These are phyloP conservation scores for Royoungia palumana DNA, from an alignment of 768 basidiomycete genomes.

Conservation along the genomic window DNA sequence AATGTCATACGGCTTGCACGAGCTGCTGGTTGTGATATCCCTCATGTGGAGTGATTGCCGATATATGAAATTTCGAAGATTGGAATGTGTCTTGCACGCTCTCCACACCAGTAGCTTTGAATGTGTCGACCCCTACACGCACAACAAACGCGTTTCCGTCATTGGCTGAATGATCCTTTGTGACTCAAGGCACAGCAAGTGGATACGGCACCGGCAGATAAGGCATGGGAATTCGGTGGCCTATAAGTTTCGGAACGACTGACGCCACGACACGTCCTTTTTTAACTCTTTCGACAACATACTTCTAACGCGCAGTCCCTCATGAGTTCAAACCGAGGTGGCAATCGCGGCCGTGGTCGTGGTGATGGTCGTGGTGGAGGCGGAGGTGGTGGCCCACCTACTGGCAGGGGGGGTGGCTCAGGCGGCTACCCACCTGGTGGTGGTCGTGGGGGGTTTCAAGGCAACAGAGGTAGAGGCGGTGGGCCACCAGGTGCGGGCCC, in stretches of 20 bases:
- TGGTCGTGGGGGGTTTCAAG: slow-evolving; percentile 11
- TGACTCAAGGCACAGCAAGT: too few relatives aligned
- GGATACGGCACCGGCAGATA: not conserved
- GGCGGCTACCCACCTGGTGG: not conserved
- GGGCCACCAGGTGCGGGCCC: slow-evolving; percentile 26
- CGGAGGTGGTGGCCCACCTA: slow-evolving; percentile 2
- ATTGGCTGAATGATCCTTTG: too few relatives aligned
- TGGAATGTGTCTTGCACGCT: too few relatives aligned
- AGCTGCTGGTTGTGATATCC: slow-evolving; percentile 54
- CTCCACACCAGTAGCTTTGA: too few relatives aligned
- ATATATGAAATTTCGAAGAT: not conserved
- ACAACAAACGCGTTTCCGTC: too few relatives aligned
- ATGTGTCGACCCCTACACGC: too few relatives aligned
- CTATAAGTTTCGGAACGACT: slow-evolving; percentile 6
- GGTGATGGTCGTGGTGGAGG: slow-evolving; percentile 13
- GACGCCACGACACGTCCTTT: not conserved
- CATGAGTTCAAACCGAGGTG: slow-evolving; percentile 18
- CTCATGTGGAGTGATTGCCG: slow-evolving; percentile 33
- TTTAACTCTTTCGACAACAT: not conserved
- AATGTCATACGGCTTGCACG: slow-evolving; percentile 50
- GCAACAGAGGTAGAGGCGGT: slow-evolving; percentile 23
- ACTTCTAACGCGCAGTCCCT: not conserved
- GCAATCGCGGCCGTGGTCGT: not conserved
- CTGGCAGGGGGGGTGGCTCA: not conserved
- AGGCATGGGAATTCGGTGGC: too few relatives aligned